phyloP scores from a whole-genome alignment of 805 yeast species.

The Lipomyces mesembrius region DNA sequence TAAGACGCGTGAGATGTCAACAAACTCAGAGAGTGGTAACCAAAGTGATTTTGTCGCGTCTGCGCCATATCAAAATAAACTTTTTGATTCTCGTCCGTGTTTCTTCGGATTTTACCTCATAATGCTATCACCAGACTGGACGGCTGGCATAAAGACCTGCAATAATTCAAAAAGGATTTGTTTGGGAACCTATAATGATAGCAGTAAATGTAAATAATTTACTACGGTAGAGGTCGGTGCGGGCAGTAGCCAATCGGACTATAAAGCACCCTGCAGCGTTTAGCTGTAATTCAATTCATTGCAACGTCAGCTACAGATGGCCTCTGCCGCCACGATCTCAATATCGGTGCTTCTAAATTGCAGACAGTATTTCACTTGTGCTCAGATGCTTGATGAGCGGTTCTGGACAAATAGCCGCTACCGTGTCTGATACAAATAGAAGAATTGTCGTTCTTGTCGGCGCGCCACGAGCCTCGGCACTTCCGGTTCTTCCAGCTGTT shows the following conservation, averaged over 20 bases:
- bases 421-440: neutral
- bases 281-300: too few relatives aligned
- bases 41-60: neutral
- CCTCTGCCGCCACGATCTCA: too few relatives aligned
- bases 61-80: neutral
- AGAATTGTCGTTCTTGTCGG: slow-evolving; percentile 17
- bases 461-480: slow-evolving; percentile 10
- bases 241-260: too few relatives aligned
- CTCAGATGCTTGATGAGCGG: slow-evolving; percentile 11
- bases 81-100: neutral
- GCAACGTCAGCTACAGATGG: too few relatives aligned
- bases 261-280: too few relatives aligned
- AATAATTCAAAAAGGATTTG: too few relatives aligned
- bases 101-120: too few relatives aligned
- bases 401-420: neutral
- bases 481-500: neutral
- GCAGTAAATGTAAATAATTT: too few relatives aligned
- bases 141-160: too few relatives aligned
- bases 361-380: slow-evolving; percentile 1
- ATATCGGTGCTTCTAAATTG: neutral
- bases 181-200: too few relatives aligned
- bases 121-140: too few relatives aligned
- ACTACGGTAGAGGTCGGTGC: too few relatives aligned
- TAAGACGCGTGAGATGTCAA: neutral
- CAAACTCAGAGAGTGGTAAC: neutral